phyloP scores from a whole-genome alignment of 2,329 filamentous ascomycete species.

The Tetracladium maxilliforme region DNA sequence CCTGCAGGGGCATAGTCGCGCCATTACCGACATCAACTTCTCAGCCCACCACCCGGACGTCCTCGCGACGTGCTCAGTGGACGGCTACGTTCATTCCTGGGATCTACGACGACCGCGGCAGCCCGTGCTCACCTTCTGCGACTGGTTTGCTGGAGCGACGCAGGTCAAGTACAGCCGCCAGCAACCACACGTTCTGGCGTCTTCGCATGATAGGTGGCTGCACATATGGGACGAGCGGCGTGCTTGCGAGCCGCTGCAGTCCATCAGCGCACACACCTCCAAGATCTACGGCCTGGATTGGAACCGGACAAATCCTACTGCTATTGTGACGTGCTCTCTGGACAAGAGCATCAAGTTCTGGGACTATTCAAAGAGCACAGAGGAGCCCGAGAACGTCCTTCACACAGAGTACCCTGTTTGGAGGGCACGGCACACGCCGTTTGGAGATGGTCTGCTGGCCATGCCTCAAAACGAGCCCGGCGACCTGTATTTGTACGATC shows the following conservation, averaged over 20 bases:
- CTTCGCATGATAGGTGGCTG: conserved; percentile 76
- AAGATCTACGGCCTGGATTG: conserved; percentile 95
- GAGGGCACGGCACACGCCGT: conserved; percentile 83
- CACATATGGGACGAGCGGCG: conserved; percentile 84
- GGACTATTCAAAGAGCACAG: conserved; percentile 54
- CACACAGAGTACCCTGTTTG: conserved; percentile 76
- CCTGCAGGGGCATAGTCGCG: conserved; percentile 69
- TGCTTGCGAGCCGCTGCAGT: conserved; percentile 62
- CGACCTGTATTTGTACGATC: conserved; percentile 73
- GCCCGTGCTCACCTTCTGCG: conserved; percentile 69
- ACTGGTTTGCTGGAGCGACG: conserved; percentile 87
- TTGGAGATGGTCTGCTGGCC: conserved; percentile 70
- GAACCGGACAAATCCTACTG: conserved; percentile 63
- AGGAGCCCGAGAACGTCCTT: conserved; percentile 63
- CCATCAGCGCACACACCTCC: conserved; percentile 76
- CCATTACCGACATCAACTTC: conserved; percentile 94
- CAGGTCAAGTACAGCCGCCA: conserved; percentile 93
- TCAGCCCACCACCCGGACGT: conserved; percentile 84
- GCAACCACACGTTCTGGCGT: conserved; percentile 74
- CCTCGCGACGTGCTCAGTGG: conserved; percentile 79
- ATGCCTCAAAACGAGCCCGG: conserved; percentile 88
- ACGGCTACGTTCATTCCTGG: conserved; percentile 89
- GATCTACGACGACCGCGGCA: conserved; percentile 63
- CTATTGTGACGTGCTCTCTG: conserved; percentile 74
- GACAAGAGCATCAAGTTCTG: conserved; percentile 91